A percentile compares a stretch with the other conserved stretches of the same genome.
Conservation (phyloP, 805 yeast genomes). For the Yamadazyma kitorensis region DNA sequence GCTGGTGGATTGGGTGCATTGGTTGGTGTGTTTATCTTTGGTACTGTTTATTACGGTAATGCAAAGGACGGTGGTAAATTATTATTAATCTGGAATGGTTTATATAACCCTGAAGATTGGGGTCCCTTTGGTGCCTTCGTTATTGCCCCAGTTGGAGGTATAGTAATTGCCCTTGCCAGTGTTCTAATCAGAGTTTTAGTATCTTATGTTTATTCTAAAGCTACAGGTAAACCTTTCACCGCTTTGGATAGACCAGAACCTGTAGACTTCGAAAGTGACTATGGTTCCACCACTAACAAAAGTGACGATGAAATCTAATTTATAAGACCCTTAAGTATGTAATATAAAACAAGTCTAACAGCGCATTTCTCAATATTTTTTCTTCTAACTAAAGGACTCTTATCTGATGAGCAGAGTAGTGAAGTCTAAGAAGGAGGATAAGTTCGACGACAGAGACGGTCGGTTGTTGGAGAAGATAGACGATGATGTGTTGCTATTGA, state of each 20-base stretch:
- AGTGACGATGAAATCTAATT: constrained; percentile 6
- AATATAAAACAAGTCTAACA: too few species aligned
- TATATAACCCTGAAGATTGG: constrained; percentile 80
- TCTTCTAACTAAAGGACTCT: too few species aligned
- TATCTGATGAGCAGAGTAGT: constrained; percentile 1
- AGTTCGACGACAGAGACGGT: constrained; percentile 8
- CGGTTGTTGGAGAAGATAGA: constrained; percentile 24
- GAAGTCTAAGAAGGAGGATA: too few species aligned
- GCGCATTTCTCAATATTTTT: too few species aligned
- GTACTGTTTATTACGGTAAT: constrained; percentile 69
- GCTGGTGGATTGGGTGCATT: constrained; percentile 83
- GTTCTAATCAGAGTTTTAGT: constrained; percentile 47
- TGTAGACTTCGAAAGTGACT: constrained; percentile 1
- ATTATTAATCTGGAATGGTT: constrained; percentile 73
- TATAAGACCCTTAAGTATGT: too few species aligned
- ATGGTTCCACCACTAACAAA: constrained; percentile 3
- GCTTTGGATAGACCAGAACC: constrained; percentile 41
- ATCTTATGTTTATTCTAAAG: constrained; percentile 28
- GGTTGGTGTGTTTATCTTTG: constrained; percentile 76
- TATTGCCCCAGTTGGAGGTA: constrained; percentile 81
- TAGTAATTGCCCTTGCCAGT: constrained; percentile 53
- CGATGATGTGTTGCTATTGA: constrained; percentile 23
- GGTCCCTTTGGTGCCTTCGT: constrained; percentile 94
- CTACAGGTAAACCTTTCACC: constrained; percentile 39
- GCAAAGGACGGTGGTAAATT: constrained; percentile 78